Base-by-base conservation (phyloP, 116 monocot genomes). In the Posidonia oceanica region DNA sequence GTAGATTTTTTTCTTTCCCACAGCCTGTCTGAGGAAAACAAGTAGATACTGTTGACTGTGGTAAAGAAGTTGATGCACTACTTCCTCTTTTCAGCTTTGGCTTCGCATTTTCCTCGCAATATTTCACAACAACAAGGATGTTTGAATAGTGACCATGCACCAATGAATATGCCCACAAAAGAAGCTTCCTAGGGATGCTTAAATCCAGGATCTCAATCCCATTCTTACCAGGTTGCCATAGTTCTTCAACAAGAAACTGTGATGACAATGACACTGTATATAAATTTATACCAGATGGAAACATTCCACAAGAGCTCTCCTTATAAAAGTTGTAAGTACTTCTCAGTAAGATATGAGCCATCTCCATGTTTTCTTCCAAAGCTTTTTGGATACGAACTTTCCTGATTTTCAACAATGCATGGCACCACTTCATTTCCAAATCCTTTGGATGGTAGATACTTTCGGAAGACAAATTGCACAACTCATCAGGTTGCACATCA, bases 141-240 rank as follows among this genome's bases (percentile, higher is more conserved):
- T 86, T 93, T 51, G 86, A 71, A 70, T 93, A 93, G 29, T 85
- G 93, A 29, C 99, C 99, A 75, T 99, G 87, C 29, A 93, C 80
- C 62, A 99, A 77, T 51, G 81, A 86, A 72, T 93, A 90, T 0
- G 86, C 83, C 99, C 99, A 99, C 65, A 99, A 70, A 53, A 99
- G 99, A 40, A 99, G 85, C 79, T 99, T 99, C 68, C 93, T 93
- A 22, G 93, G 99, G 54, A 93, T 81, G 48, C 93, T 99, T 14
- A 99, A 61, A 75, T 99, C 99, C 42, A 99, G 78, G 29, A 68
- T 61, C n/a, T 80, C 85, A 67, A 74, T 59, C n/a, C 75, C 85
- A 38, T 77, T 77, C 39, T 81, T 82, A 4, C 70, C 79, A 54
- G 68, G 58, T 62, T 67, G 78, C 12, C 75, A 78, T 5, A 64